phyloP scores from a whole-genome alignment of 169 alveolate species.

The Babesia ovata region DNA sequence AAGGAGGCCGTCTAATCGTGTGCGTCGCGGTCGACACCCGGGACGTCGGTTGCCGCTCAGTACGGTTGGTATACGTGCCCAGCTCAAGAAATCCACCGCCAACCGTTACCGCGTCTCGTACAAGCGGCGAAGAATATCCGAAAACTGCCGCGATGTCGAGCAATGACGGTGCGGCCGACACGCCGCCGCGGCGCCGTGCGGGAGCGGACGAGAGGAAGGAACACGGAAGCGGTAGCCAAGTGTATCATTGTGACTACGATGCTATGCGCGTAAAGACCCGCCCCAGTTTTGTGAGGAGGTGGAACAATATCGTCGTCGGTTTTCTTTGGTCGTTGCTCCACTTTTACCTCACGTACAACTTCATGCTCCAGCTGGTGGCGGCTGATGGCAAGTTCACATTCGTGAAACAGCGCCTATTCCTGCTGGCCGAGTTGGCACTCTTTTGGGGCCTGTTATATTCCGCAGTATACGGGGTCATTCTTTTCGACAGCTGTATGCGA shows the following conservation, averaged over 20 bases:
- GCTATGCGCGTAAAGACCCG: constrained; percentile 2
- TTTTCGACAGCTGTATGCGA: not conserved
- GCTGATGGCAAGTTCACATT: not conserved
- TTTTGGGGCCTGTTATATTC: not conserved
- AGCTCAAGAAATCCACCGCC: not conserved
- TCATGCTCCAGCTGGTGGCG: not conserved
- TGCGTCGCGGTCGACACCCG: too few species aligned
- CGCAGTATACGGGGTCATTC: not conserved
- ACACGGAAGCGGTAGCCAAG: not conserved
- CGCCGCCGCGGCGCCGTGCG: not conserved
- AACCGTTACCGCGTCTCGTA: not conserved
- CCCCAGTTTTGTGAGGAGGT: constrained; percentile 9
- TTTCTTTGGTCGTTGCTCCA: not conserved
- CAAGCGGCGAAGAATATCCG: not conserved
- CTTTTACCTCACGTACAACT: not conserved
- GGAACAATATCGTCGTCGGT: not conserved
- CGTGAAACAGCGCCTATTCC: not conserved
- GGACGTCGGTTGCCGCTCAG: too few species aligned
- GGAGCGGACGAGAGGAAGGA: not conserved
- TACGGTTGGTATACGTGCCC: not conserved
- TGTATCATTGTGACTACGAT: not conserved
- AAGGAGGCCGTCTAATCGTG: too few species aligned
- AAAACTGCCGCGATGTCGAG: not conserved
- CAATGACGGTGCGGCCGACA: constrained; percentile 5
- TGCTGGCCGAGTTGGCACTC: constrained; percentile 5